phyloP scores from a whole-genome alignment of 257 asterid species.

The Oldenlandia corymbosa region DNA sequence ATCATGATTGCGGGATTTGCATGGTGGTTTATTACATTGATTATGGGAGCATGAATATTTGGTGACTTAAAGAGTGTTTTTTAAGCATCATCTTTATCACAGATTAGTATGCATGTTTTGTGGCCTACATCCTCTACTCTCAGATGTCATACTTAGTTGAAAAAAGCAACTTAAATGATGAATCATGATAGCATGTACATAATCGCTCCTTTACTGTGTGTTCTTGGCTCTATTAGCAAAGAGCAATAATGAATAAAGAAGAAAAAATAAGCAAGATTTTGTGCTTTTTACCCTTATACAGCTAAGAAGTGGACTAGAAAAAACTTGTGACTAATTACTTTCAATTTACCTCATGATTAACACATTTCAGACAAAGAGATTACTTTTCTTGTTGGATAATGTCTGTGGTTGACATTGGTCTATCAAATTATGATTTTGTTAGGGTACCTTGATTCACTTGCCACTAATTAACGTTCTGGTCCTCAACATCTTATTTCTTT shows the following conservation, averaged over 20 bases:
- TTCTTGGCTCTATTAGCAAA: background rate
- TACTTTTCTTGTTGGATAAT: background rate
- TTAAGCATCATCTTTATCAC: slow-evolving; percentile 19
- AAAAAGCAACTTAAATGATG: background rate
- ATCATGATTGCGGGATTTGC: slow-evolving; percentile 2
- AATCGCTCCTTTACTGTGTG: background rate
- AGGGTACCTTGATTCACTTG: too few species aligned
- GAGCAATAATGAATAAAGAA: background rate
- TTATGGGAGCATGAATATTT: slow-evolving; percentile 21
- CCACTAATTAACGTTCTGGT: too few species aligned
- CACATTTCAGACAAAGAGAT: background rate
- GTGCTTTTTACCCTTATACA: background rate
- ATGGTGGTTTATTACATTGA: slow-evolving; percentile 11
- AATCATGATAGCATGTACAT: background rate
- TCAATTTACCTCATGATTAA: background rate
- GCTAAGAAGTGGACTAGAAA: background rate
- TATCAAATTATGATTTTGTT: too few species aligned
- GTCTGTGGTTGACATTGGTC: slow-evolving; percentile 2
- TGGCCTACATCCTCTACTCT: background rate
- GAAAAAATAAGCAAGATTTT: background rate
- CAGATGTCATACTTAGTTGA: background rate
- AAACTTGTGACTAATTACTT: background rate
- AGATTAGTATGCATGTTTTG: background rate
- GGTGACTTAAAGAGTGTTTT: slow-evolving; percentile 21
- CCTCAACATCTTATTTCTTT: too few species aligned